Base-by-base conservation (phyloP, 805 yeast species). In the Candida maltosa region DNA sequence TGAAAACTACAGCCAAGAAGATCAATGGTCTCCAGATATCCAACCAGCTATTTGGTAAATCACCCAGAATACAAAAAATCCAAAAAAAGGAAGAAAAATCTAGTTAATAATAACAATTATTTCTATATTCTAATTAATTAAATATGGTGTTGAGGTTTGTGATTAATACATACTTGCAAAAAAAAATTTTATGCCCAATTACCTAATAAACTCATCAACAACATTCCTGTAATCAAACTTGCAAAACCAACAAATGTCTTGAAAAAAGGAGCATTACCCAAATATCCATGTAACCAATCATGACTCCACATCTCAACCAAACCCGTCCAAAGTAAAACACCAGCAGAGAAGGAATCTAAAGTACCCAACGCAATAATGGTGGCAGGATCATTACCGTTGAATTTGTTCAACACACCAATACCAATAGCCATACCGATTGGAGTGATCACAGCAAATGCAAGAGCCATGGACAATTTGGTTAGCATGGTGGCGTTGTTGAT, bases 401-500 rank as follows among this genome's bases (percentile, higher is more conserved):
- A 59, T n/a, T 40, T 37, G 5, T 49, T 32, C 36, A 55, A 38
- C 2, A 46, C 51, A 7, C 61, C 63, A 30, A 51, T 49, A 18
- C 63, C 63, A 18, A 58, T 58, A 7, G 60, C 62, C 58, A 56
- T 58, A 19, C 59, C 58, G 23, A 58, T 35, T 10, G 63, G 61
- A 6, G 62, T 56, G 26, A 51, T 48, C 8, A 53, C 11, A 3
- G 55, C 45, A 38, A 43, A 57, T 5, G 34, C 36, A 1, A 32
- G 26, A 10, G 54, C 59, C 56, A 57, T 52, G 14, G 45, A 4
- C 15, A 42, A 16, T 38, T 53, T 48, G 2, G 35, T 22, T 4
- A 33, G 27, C 9, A 42, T 14, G 6, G 24, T 25, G 9, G 42
- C n/a, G 19, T 40, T 33, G 7, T 36, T 26, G 23, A 45, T 25